Evolutionary conservation across 2,329 filamentous ascomycete species (phyloP).

Genomic region (Pseudocercospora eumusae): DNA sequence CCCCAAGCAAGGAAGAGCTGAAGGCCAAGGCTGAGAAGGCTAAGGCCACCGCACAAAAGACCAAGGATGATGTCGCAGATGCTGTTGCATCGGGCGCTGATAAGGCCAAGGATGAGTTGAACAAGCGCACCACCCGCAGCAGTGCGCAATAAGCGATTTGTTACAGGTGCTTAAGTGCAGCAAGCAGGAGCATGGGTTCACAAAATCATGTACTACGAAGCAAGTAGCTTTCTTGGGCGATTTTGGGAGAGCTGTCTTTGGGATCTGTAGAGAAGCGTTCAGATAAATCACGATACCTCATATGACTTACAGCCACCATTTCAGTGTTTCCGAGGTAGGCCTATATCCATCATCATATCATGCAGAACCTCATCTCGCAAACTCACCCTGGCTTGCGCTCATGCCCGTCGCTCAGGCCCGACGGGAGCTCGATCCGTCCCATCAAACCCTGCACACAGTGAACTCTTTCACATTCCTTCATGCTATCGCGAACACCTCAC

Average conservation of each 20-base stretch:
- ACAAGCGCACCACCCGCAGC: conserved; percentile 50
- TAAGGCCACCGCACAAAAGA: conserved; percentile 68
- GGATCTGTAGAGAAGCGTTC: conserved; percentile 9
- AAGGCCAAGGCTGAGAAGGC: conserved; percentile 74
- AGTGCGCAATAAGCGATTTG: conserved; percentile 20
- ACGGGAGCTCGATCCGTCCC: background rate
- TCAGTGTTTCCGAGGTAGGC: background rate
- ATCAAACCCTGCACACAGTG: background rate
- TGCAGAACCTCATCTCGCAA: background rate
- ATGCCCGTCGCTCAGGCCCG: background rate
- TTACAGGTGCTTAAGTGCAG: background rate
- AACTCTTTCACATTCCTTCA: background rate
- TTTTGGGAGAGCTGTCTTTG: conserved; percentile 8
- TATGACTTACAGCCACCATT: background rate
- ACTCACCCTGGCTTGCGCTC: background rate
- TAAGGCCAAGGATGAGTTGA: conserved; percentile 71
- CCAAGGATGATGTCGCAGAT: conserved; percentile 71
- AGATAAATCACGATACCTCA: conserved; percentile 11
- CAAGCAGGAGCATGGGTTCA: background rate
- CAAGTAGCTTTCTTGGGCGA: conserved; percentile 1
- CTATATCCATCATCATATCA: too few relatives aligned
- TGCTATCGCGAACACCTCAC: conserved; percentile 1
- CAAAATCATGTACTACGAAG: conserved; percentile 8
- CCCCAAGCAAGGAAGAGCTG: conserved; percentile 64
- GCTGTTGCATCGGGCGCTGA: conserved; percentile 62